These are phyloP conservation scores for Dryadomyces quercivorus DNA, from an alignment of 2,329 filamentous ascomycete genomes.

Conservation along the genomic window DNA sequence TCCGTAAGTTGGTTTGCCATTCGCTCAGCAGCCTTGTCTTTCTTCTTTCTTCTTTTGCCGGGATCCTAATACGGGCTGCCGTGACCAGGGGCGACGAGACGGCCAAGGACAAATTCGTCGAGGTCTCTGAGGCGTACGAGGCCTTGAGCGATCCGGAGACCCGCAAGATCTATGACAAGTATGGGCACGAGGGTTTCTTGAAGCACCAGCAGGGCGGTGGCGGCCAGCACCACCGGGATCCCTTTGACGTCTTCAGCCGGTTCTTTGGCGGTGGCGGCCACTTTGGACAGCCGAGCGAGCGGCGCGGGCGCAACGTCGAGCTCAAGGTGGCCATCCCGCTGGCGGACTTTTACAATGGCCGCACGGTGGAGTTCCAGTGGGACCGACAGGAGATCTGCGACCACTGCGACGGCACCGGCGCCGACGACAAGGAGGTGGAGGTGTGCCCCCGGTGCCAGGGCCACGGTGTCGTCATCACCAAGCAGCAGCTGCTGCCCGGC, in stretches of 20 bases:
- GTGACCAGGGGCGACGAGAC: slow-evolving; percentile 54
- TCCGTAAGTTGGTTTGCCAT: slow-evolving; percentile 46
- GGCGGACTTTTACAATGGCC: slow-evolving; percentile 85
- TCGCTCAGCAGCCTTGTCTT: neutral
- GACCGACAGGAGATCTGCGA: slow-evolving; percentile 96
- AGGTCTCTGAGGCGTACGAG: slow-evolving; percentile 92
- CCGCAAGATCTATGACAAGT: slow-evolving; percentile 84
- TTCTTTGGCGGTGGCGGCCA: slow-evolving; percentile 92
- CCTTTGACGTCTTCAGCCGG: slow-evolving; percentile 89
- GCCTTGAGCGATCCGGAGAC: slow-evolving; percentile 68
- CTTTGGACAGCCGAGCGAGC: slow-evolving; percentile 60
- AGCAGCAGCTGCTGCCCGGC: slow-evolving; percentile 89
- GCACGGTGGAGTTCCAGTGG: slow-evolving; percentile 74
- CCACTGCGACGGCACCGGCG: slow-evolving; percentile 75
- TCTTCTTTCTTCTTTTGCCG: too few relatives aligned
- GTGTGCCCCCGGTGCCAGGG: slow-evolving; percentile 67
- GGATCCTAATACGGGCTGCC: slow-evolving; percentile 5
- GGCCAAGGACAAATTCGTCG: slow-evolving; percentile 83
- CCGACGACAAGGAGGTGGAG: slow-evolving; percentile 71
- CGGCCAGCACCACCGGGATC: slow-evolving; percentile 57
- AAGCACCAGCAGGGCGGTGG: slow-evolving; percentile 64
- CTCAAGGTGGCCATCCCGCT: slow-evolving; percentile 68
- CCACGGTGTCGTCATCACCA: slow-evolving; percentile 72
- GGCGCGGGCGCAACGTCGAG: slow-evolving; percentile 80
- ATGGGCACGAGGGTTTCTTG: slow-evolving; percentile 83